Percentiles rank a stretch among this genome's conserved stretches.
These are phyloP conservation scores for Bisporella sp. DNA, from an alignment of 2,329 filamentous ascomycete genomes.

Conservation along the genomic window DNA sequence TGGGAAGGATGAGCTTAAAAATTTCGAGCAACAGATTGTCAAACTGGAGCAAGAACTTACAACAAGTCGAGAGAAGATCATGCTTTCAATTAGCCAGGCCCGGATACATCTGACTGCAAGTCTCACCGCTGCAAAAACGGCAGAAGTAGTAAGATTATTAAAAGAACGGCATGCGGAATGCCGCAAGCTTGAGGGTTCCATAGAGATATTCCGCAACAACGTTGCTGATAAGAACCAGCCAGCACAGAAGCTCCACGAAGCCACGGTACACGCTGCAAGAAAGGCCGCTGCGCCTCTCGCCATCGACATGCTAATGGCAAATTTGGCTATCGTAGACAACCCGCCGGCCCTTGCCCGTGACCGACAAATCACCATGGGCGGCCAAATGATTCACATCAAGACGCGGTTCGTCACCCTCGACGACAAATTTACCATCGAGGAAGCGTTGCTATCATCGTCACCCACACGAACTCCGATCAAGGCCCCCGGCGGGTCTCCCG, in stretches of 20 bases:
- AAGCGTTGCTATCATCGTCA: not conserved
- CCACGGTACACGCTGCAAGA: slow-evolving; percentile 22
- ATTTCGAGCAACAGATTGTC: slow-evolving; percentile 15
- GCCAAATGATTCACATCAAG: slow-evolving; percentile 23
- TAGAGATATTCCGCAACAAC: slow-evolving; percentile 16
- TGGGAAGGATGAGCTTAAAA: slow-evolving; percentile 20
- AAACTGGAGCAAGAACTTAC: slow-evolving; percentile 15
- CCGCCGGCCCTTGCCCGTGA: slow-evolving; percentile 21
- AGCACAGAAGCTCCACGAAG: slow-evolving; percentile 32
- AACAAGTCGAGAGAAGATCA: slow-evolving; percentile 3
- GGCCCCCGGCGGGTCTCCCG: slow-evolving; percentile 9
- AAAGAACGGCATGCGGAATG: slow-evolving; percentile 14
- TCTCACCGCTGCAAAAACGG: not conserved
- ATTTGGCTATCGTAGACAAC: slow-evolving; percentile 16
- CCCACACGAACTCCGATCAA: slow-evolving; percentile 9
- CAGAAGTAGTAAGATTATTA: slow-evolving; percentile 1
- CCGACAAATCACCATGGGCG: slow-evolving; percentile 24
- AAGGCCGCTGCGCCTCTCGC: not conserved
- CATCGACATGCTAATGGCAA: slow-evolving; percentile 15
- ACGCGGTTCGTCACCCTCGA: slow-evolving; percentile 21
- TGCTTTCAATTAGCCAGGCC: slow-evolving; percentile 1
- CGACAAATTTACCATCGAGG: slow-evolving; percentile 21
- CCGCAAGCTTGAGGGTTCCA: slow-evolving; percentile 12
- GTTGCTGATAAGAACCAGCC: slow-evolving; percentile 29
- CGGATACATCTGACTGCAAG: not conserved